Conservation (phyloP, 2,329 filamentous ascomycete species). For the Leptographium flavum region DNA sequence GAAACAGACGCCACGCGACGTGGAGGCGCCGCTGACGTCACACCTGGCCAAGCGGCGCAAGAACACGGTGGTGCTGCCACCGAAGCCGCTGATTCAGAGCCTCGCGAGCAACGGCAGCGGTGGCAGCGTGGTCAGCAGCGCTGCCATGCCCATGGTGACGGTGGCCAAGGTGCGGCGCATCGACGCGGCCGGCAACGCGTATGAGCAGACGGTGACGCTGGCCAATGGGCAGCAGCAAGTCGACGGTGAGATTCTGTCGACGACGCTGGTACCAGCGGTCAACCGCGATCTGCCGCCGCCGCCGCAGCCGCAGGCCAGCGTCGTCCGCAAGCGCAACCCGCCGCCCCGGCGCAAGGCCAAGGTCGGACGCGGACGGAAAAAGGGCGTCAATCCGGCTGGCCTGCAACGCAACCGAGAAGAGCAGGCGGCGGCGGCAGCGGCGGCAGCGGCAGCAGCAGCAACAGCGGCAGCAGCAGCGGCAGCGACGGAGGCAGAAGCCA, state of each 20-base stretch:
- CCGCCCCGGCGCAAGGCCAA: constrained; percentile 72
- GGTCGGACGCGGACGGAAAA: constrained; percentile 59
- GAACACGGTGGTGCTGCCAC: constrained; percentile 41
- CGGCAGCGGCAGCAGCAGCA: constrained; percentile 1
- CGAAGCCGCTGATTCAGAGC: constrained; percentile 26
- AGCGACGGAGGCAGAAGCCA: too few relatives aligned
- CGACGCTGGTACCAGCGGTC: constrained; percentile 34
- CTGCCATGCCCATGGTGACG: constrained; percentile 40
- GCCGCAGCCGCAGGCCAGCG: constrained; percentile 21
- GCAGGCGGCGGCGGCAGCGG: constrained; percentile 3
- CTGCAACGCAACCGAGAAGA: constrained; percentile 7
- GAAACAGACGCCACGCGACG: constrained; percentile 46
- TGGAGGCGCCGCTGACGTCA: constrained; percentile 36
- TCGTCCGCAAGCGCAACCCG: constrained; percentile 48
- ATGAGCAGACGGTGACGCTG: constrained; percentile 71
- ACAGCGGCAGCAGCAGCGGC: not conserved
- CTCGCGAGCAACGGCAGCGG: constrained; percentile 21
- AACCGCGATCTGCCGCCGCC: constrained; percentile 38
- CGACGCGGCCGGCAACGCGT: constrained; percentile 67
- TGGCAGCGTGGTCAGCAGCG: constrained; percentile 13
- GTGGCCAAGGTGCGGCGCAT: constrained; percentile 67
- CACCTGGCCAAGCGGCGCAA: constrained; percentile 49
- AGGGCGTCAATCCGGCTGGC: constrained; percentile 43
- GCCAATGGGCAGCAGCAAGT: constrained; percentile 61
- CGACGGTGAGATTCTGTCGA: constrained; percentile 66